Conservation (phyloP, 345 rosid genomes). For the Gossypium arboreum region DNA sequence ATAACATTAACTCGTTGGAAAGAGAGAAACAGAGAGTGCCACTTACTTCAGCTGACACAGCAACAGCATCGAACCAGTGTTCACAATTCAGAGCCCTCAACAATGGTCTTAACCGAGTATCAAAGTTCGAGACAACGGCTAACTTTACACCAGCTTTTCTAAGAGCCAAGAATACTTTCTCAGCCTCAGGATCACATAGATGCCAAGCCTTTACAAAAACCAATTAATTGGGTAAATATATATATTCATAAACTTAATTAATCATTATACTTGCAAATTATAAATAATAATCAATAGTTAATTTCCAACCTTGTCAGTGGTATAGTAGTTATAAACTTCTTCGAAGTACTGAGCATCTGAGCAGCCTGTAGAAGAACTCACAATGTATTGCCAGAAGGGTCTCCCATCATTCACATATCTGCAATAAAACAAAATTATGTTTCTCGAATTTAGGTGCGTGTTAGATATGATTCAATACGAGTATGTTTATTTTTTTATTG, state of each 20-base stretch:
- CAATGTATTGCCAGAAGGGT: conserved; percentile 93
- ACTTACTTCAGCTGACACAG: conserved; percentile 95
- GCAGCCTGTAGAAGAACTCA: conserved; percentile 90
- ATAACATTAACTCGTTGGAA: neutral
- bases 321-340: conserved; percentile 81
- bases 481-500: no score
- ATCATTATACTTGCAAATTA: neutral
- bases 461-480: no score
- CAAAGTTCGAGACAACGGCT: conserved; percentile 93
- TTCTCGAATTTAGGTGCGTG: neutral
- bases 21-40: neutral
- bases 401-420: conserved; percentile 93
- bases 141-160: conserved; percentile 74
- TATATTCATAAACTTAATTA: neutral
- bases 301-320: conserved; percentile 63
- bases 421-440: conserved; percentile 28
- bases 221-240: neutral
- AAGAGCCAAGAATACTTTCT: conserved; percentile 74
- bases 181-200: conserved; percentile 90
- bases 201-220: conserved; percentile 76
- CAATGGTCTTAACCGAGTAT: conserved; percentile 87
- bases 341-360: conserved; percentile 74
- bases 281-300: neutral
- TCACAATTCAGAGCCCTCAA: conserved; percentile 79
- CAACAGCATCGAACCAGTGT: conserved; percentile 93